Base-by-base conservation (phyloP, 202 grass and related monocot species). In the Musa balbisiana region DNA sequence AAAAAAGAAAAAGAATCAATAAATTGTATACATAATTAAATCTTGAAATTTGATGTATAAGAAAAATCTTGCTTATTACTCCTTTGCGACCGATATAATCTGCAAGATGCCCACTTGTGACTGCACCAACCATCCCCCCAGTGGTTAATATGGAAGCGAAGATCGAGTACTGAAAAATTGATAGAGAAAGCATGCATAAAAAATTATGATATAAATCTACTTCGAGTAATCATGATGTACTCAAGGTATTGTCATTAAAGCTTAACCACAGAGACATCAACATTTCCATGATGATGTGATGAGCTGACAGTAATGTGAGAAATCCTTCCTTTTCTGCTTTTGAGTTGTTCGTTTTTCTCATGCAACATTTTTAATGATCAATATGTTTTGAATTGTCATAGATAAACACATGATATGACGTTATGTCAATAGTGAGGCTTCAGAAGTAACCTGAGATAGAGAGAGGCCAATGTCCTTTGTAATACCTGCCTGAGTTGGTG, bases 111-210 rank as follows among this genome's bases (percentile, higher is more conserved):
- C 89, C 89, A 66, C 86, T 92, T 9, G 51, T 56, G 27, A 87
- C 69, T 13, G 89, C 89, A 67, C 89, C 89, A 67, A 87, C 51
- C 82, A 89, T 84, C 23, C 76, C 89, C 20, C 89, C 89, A 26
- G 89, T 60, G n/a, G 89, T 89, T 67, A 92, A 43, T 78, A 92
- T 74, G 11, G 86, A 89, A 56, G 86, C 86, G 11, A 92, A 92
- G 73, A 87, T 64, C 0, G 84, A 89, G 71, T 80, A 92, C 89
- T 92, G 84, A 72, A 56, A 56, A 8, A 10, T 22, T 73, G 70
- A 23, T 9, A 29, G 53, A 55, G 13, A 19, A 73, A 9, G 22
- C 50, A 73, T 73, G 13, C 15, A 62, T 17, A n/a, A n/a, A 17
- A 17, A 62, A 17, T 27, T 27, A 53, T 15, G 50, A 25, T 27